Evolutionary conservation across 2,329 filamentous ascomycete genomes (phyloP).

Genomic region (Alternaria triticina): DNA sequence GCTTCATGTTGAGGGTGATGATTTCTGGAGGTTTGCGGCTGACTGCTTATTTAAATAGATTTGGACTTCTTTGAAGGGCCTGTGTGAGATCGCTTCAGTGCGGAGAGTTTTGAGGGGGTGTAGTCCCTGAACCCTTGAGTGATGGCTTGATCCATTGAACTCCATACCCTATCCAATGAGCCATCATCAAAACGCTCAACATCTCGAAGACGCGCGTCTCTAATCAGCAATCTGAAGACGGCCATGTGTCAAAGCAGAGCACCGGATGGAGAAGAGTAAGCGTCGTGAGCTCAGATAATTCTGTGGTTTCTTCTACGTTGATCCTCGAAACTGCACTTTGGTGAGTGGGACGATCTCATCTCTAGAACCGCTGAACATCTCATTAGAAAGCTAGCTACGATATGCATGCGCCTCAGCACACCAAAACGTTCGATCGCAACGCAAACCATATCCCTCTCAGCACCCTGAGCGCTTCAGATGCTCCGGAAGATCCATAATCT

Average conservation of each 20-base stretch:
- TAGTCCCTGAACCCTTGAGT: not conserved
- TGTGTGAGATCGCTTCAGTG: not conserved
- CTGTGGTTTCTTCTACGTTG: too few relatives aligned
- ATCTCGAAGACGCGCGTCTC: not conserved
- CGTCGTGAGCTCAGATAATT: too few relatives aligned
- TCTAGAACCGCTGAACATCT: too few relatives aligned
- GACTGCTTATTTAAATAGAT: not conserved
- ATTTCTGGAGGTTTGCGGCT: not conserved
- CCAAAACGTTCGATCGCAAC: too few relatives aligned
- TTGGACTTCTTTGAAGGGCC: rapidly evolving
- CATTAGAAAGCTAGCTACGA: too few relatives aligned
- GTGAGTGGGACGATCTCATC: too few relatives aligned
- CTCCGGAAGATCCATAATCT: not conserved
- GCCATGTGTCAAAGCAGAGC: not conserved
- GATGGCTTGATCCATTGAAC: not conserved
- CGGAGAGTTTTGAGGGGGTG: rapidly evolving
- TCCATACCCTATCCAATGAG: not conserved
- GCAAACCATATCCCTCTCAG: not conserved
- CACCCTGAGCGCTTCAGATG: not conserved
- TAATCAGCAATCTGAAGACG: not conserved
- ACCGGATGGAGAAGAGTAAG: not conserved
- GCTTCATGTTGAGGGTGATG: not conserved
- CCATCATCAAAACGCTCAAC: not conserved
- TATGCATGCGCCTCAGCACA: too few relatives aligned
- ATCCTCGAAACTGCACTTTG: too few relatives aligned